Evolutionary conservation across 176 grass and related monocot species (phyloP), one percentile per base, ranked within the genome.

Genomic region (Paspalum notatum): DNA sequence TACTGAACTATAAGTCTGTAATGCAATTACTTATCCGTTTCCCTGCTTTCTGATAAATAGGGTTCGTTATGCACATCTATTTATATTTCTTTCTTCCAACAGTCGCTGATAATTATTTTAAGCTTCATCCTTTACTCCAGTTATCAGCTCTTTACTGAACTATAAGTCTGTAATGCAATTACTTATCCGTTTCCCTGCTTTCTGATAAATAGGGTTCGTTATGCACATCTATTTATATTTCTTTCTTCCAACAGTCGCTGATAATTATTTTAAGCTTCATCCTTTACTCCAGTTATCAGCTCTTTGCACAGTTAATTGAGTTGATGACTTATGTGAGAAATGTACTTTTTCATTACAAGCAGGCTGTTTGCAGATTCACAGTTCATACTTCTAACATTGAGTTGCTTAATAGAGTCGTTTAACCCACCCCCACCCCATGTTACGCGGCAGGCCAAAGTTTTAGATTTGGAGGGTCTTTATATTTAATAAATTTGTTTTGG

Each of bases 301-400:
- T 44, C 50, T 73, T 50, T 74, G 16, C 7, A 41, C 24, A 25
- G 7, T 67, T 62, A 49, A 42, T 48, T 57, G 62, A 84, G 17
- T 69, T 54, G 26, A 44, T 20, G 0, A 21, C 49, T 54, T 74
- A n/a, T n/a, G 43, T 80, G 12, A 24, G 41, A 61, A 67, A 68
- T 88, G 17, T 61, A 20, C 24, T 5, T 60, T n/a, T 60, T 21
- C 57, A 73, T 73, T 41, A 58, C 43, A 74, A 59, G 43, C 18
- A 8, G 17, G 12, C 50, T 62, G 40, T 68, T 79, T 49, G 32
- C 32, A 32, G 32, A 32, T 32, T 32, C 32, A 32, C 32, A 32
- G 32, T 32, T 32, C 32, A 32, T 32, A 32, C 32, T 32, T 32
- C 32, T 32, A 32, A 32, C 32, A 3, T 32, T 32, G 32, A 32